Conservation (phyloP, 192 early-diverging fungal genomes). For the Diversispora epigaea region DNA sequence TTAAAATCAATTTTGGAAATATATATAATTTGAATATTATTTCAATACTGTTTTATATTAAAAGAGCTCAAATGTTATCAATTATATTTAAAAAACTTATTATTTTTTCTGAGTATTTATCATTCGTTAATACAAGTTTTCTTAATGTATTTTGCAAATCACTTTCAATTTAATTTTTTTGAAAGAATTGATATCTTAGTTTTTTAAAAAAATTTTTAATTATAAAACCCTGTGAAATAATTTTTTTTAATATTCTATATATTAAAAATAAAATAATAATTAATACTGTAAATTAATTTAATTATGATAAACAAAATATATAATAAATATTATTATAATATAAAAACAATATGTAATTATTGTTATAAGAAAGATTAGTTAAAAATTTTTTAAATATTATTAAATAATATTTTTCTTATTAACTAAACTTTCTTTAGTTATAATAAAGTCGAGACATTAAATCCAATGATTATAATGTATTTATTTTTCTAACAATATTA, state of each 20-base stretch:
- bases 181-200: slow-evolving; percentile 7
- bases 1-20: too few relatives aligned
- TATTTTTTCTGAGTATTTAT: neutral
- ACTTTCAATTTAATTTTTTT: neutral
- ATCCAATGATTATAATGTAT: too few relatives aligned
- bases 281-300: slow-evolving; percentile 4
- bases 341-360: neutral
- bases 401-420: too few relatives aligned
- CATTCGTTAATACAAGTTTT: neutral
- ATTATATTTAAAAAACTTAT: neutral
- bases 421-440: too few relatives aligned
- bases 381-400: neutral
- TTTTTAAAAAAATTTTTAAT: slow-evolving; percentile 1
- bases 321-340: neutral
- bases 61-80: neutral
- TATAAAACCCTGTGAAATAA: neutral
- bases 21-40: too few relatives aligned
- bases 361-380: neutral
- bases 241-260: slow-evolving; percentile 3
- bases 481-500: too few relatives aligned
- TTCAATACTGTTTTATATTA: neutral
- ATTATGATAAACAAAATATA: neutral
- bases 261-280: slow-evolving; percentile 10
- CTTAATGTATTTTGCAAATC: slow-evolving; percentile 3
- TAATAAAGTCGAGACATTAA: too few relatives aligned